Evolutionary conservation across 169 alveolate genomes (phyloP).

Genomic region (Eimeria tenella): DNA sequence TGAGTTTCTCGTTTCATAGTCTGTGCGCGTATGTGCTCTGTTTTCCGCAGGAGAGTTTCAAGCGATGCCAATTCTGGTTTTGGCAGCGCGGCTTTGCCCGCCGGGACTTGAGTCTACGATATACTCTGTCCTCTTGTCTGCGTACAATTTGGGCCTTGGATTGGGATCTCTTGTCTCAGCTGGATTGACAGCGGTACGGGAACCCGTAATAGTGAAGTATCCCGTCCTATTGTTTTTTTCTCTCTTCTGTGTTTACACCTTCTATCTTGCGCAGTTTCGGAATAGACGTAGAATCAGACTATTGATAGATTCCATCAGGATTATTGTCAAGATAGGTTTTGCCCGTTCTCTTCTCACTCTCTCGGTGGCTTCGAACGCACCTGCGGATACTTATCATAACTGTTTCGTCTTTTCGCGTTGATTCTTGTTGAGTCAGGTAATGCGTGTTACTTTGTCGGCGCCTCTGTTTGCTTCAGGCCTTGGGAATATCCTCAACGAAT

Average conservation of each 20-base stretch:
- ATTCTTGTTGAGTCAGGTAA: too few relatives aligned
- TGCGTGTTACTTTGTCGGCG: not conserved
- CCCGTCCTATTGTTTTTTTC: not conserved
- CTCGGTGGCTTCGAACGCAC: too few relatives aligned
- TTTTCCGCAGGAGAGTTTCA: constrained; percentile 84
- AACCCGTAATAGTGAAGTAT: not conserved
- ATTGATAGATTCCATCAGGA: not conserved
- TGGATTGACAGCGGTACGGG: constrained; percentile 83
- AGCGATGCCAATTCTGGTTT: constrained; percentile 90
- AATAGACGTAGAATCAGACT: not conserved
- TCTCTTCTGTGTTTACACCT: not conserved
- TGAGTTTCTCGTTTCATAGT: too few relatives aligned
- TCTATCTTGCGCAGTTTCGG: not conserved
- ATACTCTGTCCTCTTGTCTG: constrained; percentile 89
- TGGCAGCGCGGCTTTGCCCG: constrained; percentile 92
- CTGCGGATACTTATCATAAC: too few relatives aligned
- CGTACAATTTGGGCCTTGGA: constrained; percentile 88
- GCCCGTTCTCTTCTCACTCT: not conserved
- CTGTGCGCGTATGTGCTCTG: too few relatives aligned
- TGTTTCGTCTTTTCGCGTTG: too few relatives aligned
- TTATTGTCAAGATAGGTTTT: not conserved
- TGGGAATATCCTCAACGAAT: constrained; percentile 85
- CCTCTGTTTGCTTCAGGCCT: constrained; percentile 46
- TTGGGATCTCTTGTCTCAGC: constrained; percentile 89
- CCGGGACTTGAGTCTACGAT: constrained; percentile 92